These are phyloP conservation scores for Ophiostoma triangulosporum DNA, from an alignment of 2,329 filamentous ascomycete genomes.

Conservation along the genomic window DNA sequence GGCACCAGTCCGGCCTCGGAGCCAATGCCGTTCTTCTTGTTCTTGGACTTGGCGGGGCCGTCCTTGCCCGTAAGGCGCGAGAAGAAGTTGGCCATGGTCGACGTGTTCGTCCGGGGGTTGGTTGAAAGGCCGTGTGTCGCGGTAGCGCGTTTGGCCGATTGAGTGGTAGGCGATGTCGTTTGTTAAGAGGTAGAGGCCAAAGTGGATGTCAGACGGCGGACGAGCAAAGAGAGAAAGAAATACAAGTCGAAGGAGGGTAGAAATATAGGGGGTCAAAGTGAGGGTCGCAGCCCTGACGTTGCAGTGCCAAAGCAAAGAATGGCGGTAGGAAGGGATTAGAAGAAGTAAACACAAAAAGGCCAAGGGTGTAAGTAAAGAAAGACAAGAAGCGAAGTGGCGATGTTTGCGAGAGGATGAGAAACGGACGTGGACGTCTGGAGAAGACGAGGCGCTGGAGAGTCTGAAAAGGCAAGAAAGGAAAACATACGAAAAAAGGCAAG, in stretches of 20 bases:
- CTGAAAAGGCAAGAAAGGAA: background rate
- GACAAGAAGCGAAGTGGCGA: constrained; percentile 2
- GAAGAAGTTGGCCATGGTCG: constrained; percentile 42
- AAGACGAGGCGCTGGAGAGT: background rate
- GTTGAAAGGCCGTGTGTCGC: background rate
- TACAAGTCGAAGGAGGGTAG: background rate
- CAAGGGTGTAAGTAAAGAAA: no score
- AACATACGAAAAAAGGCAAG: constrained; percentile 1
- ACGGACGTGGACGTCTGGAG: background rate
- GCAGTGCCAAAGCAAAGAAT: background rate
- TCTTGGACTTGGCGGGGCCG: constrained; percentile 40
- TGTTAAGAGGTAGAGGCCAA: background rate
- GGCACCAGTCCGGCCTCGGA: constrained; percentile 39
- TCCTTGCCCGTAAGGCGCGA: constrained; percentile 65
- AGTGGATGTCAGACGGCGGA: background rate
- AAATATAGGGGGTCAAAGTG: background rate
- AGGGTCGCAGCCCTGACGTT: background rate
- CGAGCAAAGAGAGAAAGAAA: background rate
- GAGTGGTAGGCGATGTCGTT: background rate
- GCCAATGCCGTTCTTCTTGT: constrained; percentile 50
- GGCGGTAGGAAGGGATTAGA: background rate
- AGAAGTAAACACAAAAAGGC: background rate
- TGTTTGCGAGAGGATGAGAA: background rate
- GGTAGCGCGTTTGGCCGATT: background rate
- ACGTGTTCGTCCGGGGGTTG: background rate